Conservation (phyloP, 257 asterid genomes). For the Solanum lycopersicoides region DNA sequence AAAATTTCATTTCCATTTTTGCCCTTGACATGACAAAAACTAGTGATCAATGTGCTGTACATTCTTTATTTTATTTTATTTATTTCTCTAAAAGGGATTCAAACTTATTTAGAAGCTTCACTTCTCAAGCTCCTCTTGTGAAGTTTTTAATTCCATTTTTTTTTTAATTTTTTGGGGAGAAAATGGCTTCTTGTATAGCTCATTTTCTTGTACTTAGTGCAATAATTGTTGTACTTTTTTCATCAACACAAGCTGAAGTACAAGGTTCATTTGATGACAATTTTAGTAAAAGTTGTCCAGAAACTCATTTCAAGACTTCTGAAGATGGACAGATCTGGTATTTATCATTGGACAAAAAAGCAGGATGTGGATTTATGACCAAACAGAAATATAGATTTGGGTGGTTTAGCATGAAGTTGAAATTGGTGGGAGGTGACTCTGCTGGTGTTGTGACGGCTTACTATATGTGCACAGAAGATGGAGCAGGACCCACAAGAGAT, state of each 20-base stretch:
- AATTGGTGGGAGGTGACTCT: constrained; percentile 80
- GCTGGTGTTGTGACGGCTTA: constrained; percentile 98
- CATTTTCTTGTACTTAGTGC: constrained; percentile 21
- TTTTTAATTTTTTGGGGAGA: constrained; percentile 24
- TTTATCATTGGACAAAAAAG: constrained; percentile 55
- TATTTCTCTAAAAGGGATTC: constrained; percentile 5
- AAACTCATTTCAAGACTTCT: constrained; percentile 73
- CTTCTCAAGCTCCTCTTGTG: background rate
- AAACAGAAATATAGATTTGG: constrained; percentile 83
- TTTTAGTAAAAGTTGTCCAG: constrained; percentile 82
- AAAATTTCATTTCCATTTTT: background rate
- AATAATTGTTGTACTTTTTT: constrained; percentile 4
- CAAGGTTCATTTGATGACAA: constrained; percentile 45
- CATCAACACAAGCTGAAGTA: constrained; percentile 21
- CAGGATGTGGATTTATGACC: constrained; percentile 95
- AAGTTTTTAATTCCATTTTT: background rate
- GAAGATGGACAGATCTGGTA: constrained; percentile 89
- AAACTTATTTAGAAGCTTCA: background rate
- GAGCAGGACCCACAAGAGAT: constrained; percentile 80
- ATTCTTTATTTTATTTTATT: background rate
- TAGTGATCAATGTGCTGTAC: background rate
- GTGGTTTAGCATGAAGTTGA: constrained; percentile 97
- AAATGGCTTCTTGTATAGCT: constrained; percentile 18
- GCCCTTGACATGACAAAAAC: background rate
- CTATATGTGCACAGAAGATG: constrained; percentile 85